Conservation (phyloP, 805 yeast species). For the Barnettozyma sp. region DNA sequence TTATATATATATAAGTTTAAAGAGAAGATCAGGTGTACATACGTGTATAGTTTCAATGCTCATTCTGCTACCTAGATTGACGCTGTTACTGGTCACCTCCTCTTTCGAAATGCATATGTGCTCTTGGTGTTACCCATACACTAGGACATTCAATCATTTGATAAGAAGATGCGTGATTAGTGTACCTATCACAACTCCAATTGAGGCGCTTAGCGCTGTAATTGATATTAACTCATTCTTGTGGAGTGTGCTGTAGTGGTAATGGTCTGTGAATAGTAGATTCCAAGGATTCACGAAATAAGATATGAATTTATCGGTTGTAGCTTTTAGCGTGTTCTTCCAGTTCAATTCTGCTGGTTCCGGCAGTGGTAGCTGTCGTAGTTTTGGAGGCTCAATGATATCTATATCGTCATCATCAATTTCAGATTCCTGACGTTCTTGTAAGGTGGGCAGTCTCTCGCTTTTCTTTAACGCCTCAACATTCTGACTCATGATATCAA, state of each 20-base stretch:
- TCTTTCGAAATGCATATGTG: too few species aligned
- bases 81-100: too few species aligned
- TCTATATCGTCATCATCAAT: slow-evolving; percentile 16
- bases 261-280: slow-evolving; percentile 1
- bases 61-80: too few species aligned
- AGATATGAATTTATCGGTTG: neutral
- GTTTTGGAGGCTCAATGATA: slow-evolving; percentile 15
- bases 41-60: too few species aligned
- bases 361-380: slow-evolving; percentile 16
- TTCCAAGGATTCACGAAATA: neutral
- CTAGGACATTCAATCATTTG: too few species aligned
- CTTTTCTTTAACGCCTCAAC: slow-evolving; percentile 20
- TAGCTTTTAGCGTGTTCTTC: neutral
- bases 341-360: neutral
- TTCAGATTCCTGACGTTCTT: slow-evolving; percentile 17
- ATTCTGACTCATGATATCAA: slow-evolving; percentile 24
- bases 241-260: neutral
- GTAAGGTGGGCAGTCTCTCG: slow-evolving; percentile 15
- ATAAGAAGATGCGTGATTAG: neutral
- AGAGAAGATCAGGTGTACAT: too few species aligned
- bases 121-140: too few species aligned
- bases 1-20: too few species aligned
- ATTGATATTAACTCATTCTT: neutral
- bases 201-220: neutral
- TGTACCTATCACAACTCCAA: neutral